Evolutionary conservation across 2,329 filamentous ascomycete species (phyloP).

Genomic region (Leptographium lundbergii): DNA sequence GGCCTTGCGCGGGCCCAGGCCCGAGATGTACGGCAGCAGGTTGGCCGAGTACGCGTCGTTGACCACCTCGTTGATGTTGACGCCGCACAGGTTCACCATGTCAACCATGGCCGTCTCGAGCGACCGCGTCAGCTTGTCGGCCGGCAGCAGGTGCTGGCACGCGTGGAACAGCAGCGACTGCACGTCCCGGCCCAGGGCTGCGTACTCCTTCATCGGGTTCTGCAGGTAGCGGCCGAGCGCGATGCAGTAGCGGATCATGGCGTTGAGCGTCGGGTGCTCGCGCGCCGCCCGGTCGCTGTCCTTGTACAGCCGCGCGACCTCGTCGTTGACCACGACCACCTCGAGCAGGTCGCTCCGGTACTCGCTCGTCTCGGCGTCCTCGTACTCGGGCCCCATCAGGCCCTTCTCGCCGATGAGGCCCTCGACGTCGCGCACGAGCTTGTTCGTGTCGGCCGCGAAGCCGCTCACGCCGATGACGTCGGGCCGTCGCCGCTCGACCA

Average conservation of each 20-base stretch:
- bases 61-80: constrained; percentile 89
- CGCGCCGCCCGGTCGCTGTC: constrained; percentile 66
- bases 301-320: constrained; percentile 93
- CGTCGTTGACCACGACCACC: constrained; percentile 86
- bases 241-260: constrained; percentile 79
- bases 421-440: constrained; percentile 69
- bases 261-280: constrained; percentile 70
- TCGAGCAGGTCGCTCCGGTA: constrained; percentile 71
- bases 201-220: constrained; percentile 93
- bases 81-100: constrained; percentile 92
- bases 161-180: constrained; percentile 78
- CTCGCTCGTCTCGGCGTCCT: constrained; percentile 64
- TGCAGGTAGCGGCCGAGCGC: constrained; percentile 85
- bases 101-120: constrained; percentile 97
- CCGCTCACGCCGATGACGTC: constrained; percentile 87
- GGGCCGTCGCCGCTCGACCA: constrained; percentile 68
- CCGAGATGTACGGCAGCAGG: constrained; percentile 79
- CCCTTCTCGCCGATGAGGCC: constrained; percentile 66
- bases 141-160: constrained; percentile 76
- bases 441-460: constrained; percentile 75
- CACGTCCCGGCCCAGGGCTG: constrained; percentile 78
- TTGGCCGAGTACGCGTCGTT: constrained; percentile 71
- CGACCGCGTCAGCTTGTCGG: constrained; percentile 75
- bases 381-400: constrained; percentile 68
- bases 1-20: constrained; percentile 84